These are phyloP conservation scores for Oryza nivara DNA, from an alignment of 176 grass and related monocot species.

Conservation along the genomic window DNA sequence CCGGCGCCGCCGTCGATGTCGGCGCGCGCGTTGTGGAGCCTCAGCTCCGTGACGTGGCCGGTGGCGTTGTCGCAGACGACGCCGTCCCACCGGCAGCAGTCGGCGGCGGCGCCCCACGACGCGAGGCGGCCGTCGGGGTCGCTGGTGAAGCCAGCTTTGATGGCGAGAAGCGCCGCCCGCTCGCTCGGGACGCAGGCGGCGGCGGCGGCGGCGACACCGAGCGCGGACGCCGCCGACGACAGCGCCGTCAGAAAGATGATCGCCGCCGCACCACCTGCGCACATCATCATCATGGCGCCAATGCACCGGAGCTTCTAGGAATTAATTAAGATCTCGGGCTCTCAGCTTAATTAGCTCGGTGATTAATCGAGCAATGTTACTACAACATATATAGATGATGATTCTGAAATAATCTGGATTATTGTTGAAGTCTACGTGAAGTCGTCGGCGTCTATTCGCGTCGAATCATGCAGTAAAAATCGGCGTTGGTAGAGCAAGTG, in stretches of 20 bases:
- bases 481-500: too few species aligned
- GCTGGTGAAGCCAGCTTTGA: slow-evolving; percentile 2
- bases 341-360: too few species aligned
- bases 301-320: too few species aligned
- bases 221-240: not conserved
- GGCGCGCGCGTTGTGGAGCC: slow-evolving; percentile 3
- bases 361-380: too few species aligned
- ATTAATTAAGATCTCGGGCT: too few species aligned
- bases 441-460: too few species aligned
- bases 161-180: slow-evolving; percentile 6
- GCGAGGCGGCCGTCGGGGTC: slow-evolving; percentile 20
- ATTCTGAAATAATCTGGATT: too few species aligned
- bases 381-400: too few species aligned
- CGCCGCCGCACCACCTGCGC: not conserved
- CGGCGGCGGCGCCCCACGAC: not conserved
- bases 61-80: slow-evolving; percentile 10
- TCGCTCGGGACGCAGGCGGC: slow-evolving; percentile 10
- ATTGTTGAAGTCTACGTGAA: too few species aligned
- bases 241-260: not conserved
- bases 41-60: slow-evolving; percentile 18
- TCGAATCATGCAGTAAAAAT: too few species aligned
- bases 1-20: not conserved
- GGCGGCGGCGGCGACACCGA: not conserved
- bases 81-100: slow-evolving; percentile 34
- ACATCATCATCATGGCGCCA: too few species aligned